These are phyloP conservation scores for Alternaria consortialis DNA, from an alignment of 2,329 filamentous ascomycete species.

Conservation along the genomic window DNA sequence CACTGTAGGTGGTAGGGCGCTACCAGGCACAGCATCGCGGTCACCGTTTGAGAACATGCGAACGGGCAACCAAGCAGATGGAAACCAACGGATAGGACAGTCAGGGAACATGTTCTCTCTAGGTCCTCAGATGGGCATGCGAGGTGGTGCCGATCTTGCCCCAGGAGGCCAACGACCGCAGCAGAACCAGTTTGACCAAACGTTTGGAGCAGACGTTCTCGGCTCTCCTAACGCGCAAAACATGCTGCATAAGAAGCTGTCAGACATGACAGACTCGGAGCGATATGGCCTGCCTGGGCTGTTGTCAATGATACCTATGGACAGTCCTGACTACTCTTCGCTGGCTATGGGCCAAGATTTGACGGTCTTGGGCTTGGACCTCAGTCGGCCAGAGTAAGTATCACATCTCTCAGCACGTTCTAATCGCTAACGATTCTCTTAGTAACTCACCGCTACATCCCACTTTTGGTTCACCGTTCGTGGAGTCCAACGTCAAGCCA, in stretches of 20 bases:
- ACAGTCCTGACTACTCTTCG: slow-evolving; percentile 59
- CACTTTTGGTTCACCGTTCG: slow-evolving; percentile 71
- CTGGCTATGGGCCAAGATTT: slow-evolving; percentile 71
- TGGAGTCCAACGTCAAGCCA: slow-evolving; percentile 65
- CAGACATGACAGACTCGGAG: slow-evolving; percentile 68
- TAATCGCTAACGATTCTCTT: slow-evolving; percentile 26
- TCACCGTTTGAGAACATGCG: slow-evolving; percentile 46
- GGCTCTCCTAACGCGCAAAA: slow-evolving; percentile 46
- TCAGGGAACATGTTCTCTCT: slow-evolving; percentile 43
- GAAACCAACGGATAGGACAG: slow-evolving; percentile 38
- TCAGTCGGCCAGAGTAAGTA: slow-evolving; percentile 68
- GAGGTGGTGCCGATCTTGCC: slow-evolving; percentile 31
- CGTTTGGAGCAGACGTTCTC: slow-evolving; percentile 39
- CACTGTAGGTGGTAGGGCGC: slow-evolving; percentile 41
- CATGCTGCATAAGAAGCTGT: slow-evolving; percentile 56
- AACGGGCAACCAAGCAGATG: slow-evolving; percentile 47
- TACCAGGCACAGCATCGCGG: slow-evolving; percentile 38
- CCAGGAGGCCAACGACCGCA: slow-evolving; percentile 41
- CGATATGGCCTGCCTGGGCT: slow-evolving; percentile 68
- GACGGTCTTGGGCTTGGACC: slow-evolving; percentile 69
- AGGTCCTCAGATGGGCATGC: slow-evolving; percentile 39
- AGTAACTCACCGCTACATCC: slow-evolving; percentile 65
- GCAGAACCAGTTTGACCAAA: slow-evolving; percentile 44
- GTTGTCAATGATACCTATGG: slow-evolving; percentile 65
- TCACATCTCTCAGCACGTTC: neutral